Conservation (phyloP, 2,329 filamentous ascomycete species). For the Colletotrichum australisinense region DNA sequence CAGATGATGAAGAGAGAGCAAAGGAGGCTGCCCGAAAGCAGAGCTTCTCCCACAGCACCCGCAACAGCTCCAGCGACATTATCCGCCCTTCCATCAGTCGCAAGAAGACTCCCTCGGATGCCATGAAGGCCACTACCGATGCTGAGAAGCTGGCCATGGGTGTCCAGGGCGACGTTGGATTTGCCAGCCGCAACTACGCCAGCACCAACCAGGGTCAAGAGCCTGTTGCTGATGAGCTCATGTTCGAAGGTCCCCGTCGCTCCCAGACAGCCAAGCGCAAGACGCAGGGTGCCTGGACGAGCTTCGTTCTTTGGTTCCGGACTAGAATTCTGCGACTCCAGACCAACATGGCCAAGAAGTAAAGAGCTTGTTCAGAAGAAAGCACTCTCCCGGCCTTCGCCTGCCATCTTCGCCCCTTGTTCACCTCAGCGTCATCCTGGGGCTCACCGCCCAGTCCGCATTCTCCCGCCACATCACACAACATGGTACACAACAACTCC, state of each 20-base stretch:
- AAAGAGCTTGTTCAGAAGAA: background rate
- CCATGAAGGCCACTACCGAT: conserved; percentile 40
- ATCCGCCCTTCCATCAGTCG: conserved; percentile 44
- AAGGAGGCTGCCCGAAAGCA: conserved; percentile 50
- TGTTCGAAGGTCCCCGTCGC: conserved; percentile 56
- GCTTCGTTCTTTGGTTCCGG: conserved; percentile 72
- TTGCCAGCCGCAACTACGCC: conserved; percentile 60
- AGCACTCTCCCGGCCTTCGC: background rate
- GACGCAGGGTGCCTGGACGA: conserved; percentile 71
- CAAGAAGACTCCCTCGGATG: conserved; percentile 41
- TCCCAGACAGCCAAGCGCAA: conserved; percentile 66
- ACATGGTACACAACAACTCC: background rate
- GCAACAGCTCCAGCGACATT: conserved; percentile 45
- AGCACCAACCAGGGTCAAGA: conserved; percentile 48
- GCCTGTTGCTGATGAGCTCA: conserved; percentile 53
- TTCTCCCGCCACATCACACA: background rate
- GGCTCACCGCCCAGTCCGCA: background rate
- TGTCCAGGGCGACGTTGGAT: conserved; percentile 40
- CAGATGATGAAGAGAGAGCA: conserved; percentile 28
- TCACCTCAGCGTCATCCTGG: background rate
- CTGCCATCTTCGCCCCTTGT: background rate
- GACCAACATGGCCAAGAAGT: conserved; percentile 39
- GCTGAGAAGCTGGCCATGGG: conserved; percentile 53
- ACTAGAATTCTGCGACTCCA: conserved; percentile 62
- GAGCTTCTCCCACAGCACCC: conserved; percentile 47